Evolutionary conservation across 2,329 filamentous ascomycete species (phyloP).

Genomic region (Cordyceps farinosa): DNA sequence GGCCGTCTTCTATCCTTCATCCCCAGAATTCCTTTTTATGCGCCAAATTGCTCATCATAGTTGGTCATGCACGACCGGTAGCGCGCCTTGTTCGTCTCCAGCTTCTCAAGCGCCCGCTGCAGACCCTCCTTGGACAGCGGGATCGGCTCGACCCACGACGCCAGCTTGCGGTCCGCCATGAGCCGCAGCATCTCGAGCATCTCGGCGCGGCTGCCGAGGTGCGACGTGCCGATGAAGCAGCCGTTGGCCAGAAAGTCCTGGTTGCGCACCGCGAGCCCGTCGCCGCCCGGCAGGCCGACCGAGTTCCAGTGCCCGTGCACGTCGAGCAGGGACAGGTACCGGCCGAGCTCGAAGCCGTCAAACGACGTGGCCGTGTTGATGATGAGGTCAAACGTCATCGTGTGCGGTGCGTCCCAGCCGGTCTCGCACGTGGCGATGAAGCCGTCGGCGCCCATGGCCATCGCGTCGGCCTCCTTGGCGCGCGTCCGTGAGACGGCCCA

Average conservation of each 20-base stretch:
- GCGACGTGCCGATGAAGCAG: slow-evolving; percentile 66
- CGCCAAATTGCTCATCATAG: slow-evolving; percentile 65
- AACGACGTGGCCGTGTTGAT: slow-evolving; percentile 70
- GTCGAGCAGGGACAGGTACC: slow-evolving; percentile 76
- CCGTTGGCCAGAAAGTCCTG: slow-evolving; percentile 75
- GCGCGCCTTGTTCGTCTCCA: slow-evolving; percentile 66
- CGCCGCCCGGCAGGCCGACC: slow-evolving; percentile 75
- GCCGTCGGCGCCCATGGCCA: slow-evolving; percentile 57
- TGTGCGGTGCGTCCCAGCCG: slow-evolving; percentile 54
- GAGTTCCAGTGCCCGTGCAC: slow-evolving; percentile 78
- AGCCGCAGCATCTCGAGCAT: slow-evolving; percentile 69
- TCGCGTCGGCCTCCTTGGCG: slow-evolving; percentile 57
- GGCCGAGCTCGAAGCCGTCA: slow-evolving; percentile 62
- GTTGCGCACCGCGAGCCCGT: slow-evolving; percentile 66
- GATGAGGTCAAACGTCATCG: slow-evolving; percentile 70
- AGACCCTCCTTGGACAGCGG: slow-evolving; percentile 70
- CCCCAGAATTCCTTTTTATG: slow-evolving; percentile 26
- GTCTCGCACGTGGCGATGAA: slow-evolving; percentile 56
- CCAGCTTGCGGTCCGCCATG: slow-evolving; percentile 64
- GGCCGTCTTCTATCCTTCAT: not conserved
- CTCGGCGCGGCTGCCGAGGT: slow-evolving; percentile 68
- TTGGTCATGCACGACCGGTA: slow-evolving; percentile 74
- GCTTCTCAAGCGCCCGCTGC: slow-evolving; percentile 63
- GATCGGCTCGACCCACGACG: slow-evolving; percentile 69
- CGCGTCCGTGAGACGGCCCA: slow-evolving; percentile 60